Evolutionary conservation across 257 asterid species (phyloP), one percentile per base, ranked within the genome.

Genomic region (Nicotiana knightiana): DNA sequence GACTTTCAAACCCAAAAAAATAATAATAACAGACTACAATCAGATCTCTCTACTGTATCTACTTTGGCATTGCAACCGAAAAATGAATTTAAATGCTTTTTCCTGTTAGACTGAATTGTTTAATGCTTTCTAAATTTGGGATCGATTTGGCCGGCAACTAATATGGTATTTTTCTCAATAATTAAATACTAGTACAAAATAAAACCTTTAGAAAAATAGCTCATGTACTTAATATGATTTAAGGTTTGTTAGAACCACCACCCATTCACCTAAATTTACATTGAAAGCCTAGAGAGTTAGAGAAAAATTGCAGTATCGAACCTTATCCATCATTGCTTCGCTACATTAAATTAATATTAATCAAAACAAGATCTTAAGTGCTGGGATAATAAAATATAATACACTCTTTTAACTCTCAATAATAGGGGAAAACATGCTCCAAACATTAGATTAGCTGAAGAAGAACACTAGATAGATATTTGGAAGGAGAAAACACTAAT

Each of bases 401-500:
- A 39, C 9, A 39, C 9, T 6, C 46, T 37, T 37, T 18, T 1
- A 16, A 8, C 51, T 67, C 16, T 7, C 12, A 67, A 17, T 5
- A 67, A 67, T 32, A 66, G 4, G 26, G 8, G n/a, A 5, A 58
- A 58, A 58, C 16, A 32, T 76, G 53, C 15, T 43, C 5, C 17
- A 9, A 43, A 16, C n/a, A 54, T 54, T 4, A 39, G 13, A 3
- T 11, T 15, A 71, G 59, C 24, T 35, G 62, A 73, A 75, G 64
- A 58, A 6, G 28, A 28, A 28, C 4, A 28, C 0, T 2, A 26
- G 39, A 62, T 21, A 61, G 12, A 7, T 24, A 46, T 28, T 26
- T 26, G 70, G 6, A 51, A 24, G 9, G 55, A 54, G 65, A 62
- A 81, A 83, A 86, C 82, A 83, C 79, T 71, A 81, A 84, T 59